A percentile compares a stretch with the other conserved stretches of the same genome.
These are phyloP conservation scores for Colletotrichum orchidophilum DNA, from an alignment of 2,329 filamentous ascomycete genomes.

Conservation along the genomic window DNA sequence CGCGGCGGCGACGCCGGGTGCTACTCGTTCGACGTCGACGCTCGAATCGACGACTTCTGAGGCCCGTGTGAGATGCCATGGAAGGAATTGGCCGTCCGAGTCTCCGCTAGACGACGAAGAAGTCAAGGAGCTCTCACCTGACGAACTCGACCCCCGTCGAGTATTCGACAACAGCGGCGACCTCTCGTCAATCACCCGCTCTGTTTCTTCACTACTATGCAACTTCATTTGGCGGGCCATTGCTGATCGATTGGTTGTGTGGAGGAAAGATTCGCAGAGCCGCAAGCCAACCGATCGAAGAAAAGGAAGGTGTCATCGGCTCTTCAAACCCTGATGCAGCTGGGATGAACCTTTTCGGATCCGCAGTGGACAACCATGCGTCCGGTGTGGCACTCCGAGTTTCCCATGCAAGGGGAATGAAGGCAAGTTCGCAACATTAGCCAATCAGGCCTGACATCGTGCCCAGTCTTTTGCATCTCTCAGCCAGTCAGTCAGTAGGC, in stretches of 20 bases:
- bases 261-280: background rate
- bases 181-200: constrained; percentile 2
- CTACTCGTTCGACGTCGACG: constrained; percentile 24
- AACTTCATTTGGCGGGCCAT: constrained; percentile 18
- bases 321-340: constrained; percentile 1
- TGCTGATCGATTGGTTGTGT: background rate
- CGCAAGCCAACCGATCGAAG: background rate
- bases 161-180: constrained; percentile 16
- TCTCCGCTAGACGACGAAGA: constrained; percentile 24
- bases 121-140: constrained; percentile 29
- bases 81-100: constrained; percentile 24
- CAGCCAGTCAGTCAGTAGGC: background rate
- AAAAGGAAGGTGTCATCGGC: constrained; percentile 21
- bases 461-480: background rate
- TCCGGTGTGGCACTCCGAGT: background rate
- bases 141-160: constrained; percentile 26
- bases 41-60: constrained; percentile 14
- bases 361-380: background rate
- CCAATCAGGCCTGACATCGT: constrained; percentile 17
- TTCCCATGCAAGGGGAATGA: background rate
- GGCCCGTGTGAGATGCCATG: constrained; percentile 28
- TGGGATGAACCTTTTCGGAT: constrained; percentile 13
- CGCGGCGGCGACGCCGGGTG: background rate
- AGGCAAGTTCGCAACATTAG: background rate
- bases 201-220: background rate